Conservation (phyloP, 179 eudicot genomes). For the Spinacia oleracea region DNA sequence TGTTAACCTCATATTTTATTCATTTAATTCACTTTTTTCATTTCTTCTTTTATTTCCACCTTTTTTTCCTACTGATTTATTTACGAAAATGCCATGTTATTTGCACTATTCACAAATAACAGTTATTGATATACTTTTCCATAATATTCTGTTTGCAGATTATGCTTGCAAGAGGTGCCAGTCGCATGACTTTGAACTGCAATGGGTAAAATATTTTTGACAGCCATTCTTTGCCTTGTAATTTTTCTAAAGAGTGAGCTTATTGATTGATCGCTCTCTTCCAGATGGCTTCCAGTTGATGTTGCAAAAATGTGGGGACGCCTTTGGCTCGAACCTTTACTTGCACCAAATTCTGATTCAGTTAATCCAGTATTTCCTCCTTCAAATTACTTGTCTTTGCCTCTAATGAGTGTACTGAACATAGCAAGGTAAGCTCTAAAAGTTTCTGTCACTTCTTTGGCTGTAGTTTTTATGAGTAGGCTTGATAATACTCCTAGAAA, state of each 20-base stretch:
- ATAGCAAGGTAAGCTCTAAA: conserved; percentile 70
- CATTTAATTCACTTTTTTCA: too few species aligned
- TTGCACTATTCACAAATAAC: too few species aligned
- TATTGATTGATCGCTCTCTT: conserved; percentile 21
- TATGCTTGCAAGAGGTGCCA: conserved; percentile 86
- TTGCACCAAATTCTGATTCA: conserved; percentile 66
- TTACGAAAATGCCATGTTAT: too few species aligned
- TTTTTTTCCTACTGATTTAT: too few species aligned
- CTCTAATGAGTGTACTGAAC: conserved; percentile 83
- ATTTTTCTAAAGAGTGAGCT: not conserved
- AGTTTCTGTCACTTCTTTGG: not conserved
- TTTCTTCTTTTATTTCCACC: too few species aligned
- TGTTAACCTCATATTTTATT: too few species aligned
- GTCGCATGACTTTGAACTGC: conserved; percentile 83
- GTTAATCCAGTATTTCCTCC: conserved; percentile 65
- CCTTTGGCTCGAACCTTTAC: conserved; percentile 88
- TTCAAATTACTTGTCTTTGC: conserved; percentile 77
- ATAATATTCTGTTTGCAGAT: conserved; percentile 51
- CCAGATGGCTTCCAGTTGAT: conserved; percentile 93
- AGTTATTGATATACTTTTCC: too few species aligned
- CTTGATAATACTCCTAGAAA: not conserved
- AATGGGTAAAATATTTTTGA: conserved; percentile 58
- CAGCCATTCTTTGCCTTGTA: not conserved
- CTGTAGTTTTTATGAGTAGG: not conserved
- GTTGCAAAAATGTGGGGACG: conserved; percentile 98